These are phyloP conservation scores for Kitagawia praeruptora DNA, from an alignment of 129 eudicot species.

Conservation along the genomic window DNA sequence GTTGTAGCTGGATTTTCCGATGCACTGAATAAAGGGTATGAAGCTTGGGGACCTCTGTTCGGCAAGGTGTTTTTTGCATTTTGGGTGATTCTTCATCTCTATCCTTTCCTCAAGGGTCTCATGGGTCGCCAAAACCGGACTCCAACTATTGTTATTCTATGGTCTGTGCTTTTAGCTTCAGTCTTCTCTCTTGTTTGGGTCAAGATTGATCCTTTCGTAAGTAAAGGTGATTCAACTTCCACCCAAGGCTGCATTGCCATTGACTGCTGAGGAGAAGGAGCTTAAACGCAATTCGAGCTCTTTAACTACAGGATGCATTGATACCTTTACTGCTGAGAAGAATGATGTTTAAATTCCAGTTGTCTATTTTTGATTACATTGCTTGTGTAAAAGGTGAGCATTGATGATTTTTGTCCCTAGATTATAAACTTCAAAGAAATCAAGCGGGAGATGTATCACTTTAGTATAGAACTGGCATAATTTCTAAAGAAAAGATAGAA, in stretches of 20 bases:
- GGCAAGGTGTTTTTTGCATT: slow-evolving; percentile 94
- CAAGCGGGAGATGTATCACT: background rate
- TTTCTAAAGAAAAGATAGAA: background rate
- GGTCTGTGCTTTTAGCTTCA: slow-evolving; percentile 94
- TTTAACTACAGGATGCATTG: background rate
- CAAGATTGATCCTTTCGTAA: slow-evolving; percentile 86
- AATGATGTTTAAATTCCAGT: background rate
- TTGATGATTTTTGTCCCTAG: background rate
- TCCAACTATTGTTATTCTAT: slow-evolving; percentile 80
- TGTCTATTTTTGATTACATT: background rate
- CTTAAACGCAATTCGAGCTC: background rate
- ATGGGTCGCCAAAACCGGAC: slow-evolving; percentile 96
- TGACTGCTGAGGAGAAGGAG: slow-evolving; percentile 50
- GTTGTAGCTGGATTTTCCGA: slow-evolving; percentile 96
- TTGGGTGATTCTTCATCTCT: slow-evolving; percentile 93
- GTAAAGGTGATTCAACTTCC: slow-evolving; percentile 28
- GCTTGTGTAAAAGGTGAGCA: background rate
- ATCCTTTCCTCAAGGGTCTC: slow-evolving; percentile 92
- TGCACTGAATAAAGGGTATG: slow-evolving; percentile 86
- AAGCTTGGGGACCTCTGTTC: slow-evolving; percentile 93
- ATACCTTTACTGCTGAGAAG: background rate
- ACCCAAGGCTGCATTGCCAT: slow-evolving; percentile 74
- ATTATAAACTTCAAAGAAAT: background rate
- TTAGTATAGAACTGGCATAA: background rate
- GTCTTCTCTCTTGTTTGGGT: slow-evolving; percentile 98